A percentile compares a stretch with the other conserved stretches of the same genome.
Evolutionary conservation across 768 basidiomycete genomes (phyloP).

Genomic region (Hypholoma fasciculare): DNA sequence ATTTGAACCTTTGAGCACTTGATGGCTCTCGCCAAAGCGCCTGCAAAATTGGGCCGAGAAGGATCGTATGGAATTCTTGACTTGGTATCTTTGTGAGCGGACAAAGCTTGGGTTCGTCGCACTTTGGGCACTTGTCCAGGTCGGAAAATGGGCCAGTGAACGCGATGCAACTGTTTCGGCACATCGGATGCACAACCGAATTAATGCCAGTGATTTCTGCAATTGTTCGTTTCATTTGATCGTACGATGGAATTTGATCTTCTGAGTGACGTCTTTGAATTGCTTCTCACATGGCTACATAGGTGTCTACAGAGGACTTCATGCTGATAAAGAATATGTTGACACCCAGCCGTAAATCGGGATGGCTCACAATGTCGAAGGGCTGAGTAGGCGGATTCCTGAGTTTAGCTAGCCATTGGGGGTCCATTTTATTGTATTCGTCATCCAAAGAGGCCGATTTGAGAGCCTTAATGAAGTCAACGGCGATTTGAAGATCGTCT

Average conservation of each 20-base stretch:
- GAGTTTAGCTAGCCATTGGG: constrained; percentile 19
- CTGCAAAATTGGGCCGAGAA: constrained; percentile 20
- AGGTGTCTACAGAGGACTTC: constrained; percentile 15
- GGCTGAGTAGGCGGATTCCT: constrained; percentile 17
- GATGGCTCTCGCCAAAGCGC: constrained; percentile 18
- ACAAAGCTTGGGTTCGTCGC: constrained; percentile 10
- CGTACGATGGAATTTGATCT: constrained; percentile 24
- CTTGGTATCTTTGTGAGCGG: constrained; percentile 9
- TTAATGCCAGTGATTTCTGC: constrained; percentile 31
- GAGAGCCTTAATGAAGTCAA: constrained; percentile 19
- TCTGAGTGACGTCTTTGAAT: constrained; percentile 21
- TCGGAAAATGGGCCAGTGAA: constrained; percentile 23
- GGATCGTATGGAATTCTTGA: constrained; percentile 19
- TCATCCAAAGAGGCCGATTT: constrained; percentile 20
- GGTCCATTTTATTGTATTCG: constrained; percentile 21
- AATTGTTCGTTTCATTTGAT: constrained; percentile 24
- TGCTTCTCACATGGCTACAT: constrained; percentile 15
- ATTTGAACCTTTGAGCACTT: constrained; percentile 3
- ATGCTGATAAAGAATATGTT: constrained; percentile 12
- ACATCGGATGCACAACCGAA: constrained; percentile 41
- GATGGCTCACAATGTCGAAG: constrained; percentile 5
- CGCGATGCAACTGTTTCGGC: constrained; percentile 30
- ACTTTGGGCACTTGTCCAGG: constrained; percentile 8
- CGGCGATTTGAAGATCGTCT: constrained; percentile 4
- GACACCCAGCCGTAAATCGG: constrained; percentile 19